phyloP scores from a whole-genome alignment of 192 early-diverging fungal genomes.

The Podila epicladia region DNA sequence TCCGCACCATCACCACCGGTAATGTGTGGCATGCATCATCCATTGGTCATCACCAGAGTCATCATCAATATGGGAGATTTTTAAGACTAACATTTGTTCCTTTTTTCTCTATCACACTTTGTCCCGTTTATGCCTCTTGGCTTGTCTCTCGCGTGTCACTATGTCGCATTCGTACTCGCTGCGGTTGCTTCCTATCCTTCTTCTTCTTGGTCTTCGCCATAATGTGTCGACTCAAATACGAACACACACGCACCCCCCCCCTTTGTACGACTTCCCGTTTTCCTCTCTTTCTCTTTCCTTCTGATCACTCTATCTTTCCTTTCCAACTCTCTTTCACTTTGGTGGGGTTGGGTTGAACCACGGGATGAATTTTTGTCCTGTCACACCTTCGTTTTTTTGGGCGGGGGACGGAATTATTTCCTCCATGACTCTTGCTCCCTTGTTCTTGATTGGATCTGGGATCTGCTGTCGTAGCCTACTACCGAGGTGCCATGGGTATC shows the following conservation, averaged over 20 bases:
- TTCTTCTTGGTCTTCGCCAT: too few species aligned
- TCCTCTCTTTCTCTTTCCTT: too few species aligned
- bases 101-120: conserved; percentile 2
- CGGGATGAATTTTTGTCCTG: too few species aligned
- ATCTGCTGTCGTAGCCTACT: conserved; percentile 78
- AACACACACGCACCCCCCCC: too few species aligned
- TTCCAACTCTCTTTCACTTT: too few species aligned
- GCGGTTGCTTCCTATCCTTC: too few species aligned
- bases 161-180: too few species aligned
- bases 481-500: conserved; percentile 99
- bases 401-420: not conserved
- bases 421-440: not conserved
- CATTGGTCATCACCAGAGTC: conserved; percentile 5
- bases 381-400: too few species aligned
- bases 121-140: not conserved
- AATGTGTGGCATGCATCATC: not conserved
- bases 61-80: not conserved
- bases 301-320: too few species aligned
- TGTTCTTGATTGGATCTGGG: not conserved
- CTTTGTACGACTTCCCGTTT: too few species aligned
- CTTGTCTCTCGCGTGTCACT: not conserved
- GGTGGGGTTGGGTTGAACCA: too few species aligned
- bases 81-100: not conserved
- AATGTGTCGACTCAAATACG: too few species aligned
- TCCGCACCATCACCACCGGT: conserved; percentile 98